Base-by-base conservation (phyloP, 2,329 filamentous ascomycete genomes). In the Drechslerella dactyloides region DNA sequence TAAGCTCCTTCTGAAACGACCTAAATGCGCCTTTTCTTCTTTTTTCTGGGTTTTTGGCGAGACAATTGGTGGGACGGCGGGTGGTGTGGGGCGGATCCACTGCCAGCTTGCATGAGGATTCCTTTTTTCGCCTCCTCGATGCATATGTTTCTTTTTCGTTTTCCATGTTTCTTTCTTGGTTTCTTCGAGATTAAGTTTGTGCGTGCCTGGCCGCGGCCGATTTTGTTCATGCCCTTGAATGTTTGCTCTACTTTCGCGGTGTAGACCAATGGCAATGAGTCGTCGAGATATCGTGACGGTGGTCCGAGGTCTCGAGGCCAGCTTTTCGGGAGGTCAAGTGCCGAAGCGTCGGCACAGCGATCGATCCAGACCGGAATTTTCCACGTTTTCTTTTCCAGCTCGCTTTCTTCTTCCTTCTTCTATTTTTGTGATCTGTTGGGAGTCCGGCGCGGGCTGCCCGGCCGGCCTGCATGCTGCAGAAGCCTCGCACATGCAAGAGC, bases 1-100 rank as follows among this genome's bases (percentile, higher is more conserved):
- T 59, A 70, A 59, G 53, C 50, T 48, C 44, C 44, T 30, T 70
- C 46, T 70, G 66, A 70, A 70, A 70, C 66, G 59, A 24, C 48
- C 66, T 70, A 70, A 58, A 42, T 24, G 60, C 54, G 46, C 59
- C 40, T 11, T 37, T 24, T 44, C 46, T 40, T 44, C 15, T 11
- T 48, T 48, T 48, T 48, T 23, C 19, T 48, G 35, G 58, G 27
- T 46, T 48, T 48, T 48, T 48, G 44, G 44, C 44, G 44, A 42
- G 37, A 42, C 37, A 42, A 42, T 17, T 15, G 37, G 37, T 33
- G 27, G 27, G 27, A 33, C 27, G 27, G 27, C 27, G 27, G 27
- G 27, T 33, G 27, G 27, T 33, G 37, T 42, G 37, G 37, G 37
- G 11, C 13, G 11, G 37, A 17, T 15, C 37, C 37, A 17, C 37